Percentiles rank a stretch among this genome's conserved stretches.
Conservation (phyloP, 352 stramenopile genomes). For the Phytophthora hybrid region DNA sequence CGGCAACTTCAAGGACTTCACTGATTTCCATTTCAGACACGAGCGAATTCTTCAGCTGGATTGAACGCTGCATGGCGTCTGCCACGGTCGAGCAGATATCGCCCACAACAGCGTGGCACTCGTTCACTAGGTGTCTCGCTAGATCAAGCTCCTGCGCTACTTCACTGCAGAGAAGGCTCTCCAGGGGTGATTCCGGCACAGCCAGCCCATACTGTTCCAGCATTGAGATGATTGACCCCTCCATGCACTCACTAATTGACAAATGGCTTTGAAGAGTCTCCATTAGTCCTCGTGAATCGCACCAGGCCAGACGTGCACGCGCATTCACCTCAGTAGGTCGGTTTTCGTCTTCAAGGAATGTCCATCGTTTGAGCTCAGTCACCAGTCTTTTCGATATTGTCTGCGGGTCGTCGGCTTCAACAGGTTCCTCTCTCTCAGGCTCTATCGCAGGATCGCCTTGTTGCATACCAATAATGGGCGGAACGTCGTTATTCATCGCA, state of each 20-base stretch:
- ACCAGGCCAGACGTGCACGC: slow-evolving; percentile 32
- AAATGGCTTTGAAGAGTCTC: slow-evolving; percentile 21
- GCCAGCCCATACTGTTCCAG: slow-evolving; percentile 44
- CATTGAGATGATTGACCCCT: slow-evolving; percentile 40
- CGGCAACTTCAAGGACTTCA: slow-evolving; percentile 44
- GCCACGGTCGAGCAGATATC: slow-evolving; percentile 30
- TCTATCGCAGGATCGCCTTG: neutral
- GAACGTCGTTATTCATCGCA: neutral
- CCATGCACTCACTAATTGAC: slow-evolving; percentile 30
- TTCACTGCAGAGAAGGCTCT: slow-evolving; percentile 36
- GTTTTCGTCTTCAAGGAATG: slow-evolving; percentile 37
- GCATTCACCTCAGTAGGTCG: slow-evolving; percentile 26
- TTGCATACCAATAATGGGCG: slow-evolving; percentile 4
- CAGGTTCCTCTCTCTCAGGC: slow-evolving; percentile 4
- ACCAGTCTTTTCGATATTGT: slow-evolving; percentile 31
- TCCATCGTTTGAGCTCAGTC: slow-evolving; percentile 38
- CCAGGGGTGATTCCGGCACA: slow-evolving; percentile 23
- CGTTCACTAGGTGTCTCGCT: slow-evolving; percentile 21
- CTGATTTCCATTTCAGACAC: slow-evolving; percentile 56
- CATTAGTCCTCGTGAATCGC: slow-evolving; percentile 16
- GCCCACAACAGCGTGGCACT: slow-evolving; percentile 27
- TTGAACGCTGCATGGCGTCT: slow-evolving; percentile 22
- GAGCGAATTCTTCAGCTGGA: slow-evolving; percentile 42
- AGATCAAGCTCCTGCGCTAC: slow-evolving; percentile 38
- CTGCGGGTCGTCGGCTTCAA: slow-evolving; percentile 13